Conservation (phyloP, 2,329 filamentous ascomycete species). For the Macrophomina pseudophaseolina region DNA sequence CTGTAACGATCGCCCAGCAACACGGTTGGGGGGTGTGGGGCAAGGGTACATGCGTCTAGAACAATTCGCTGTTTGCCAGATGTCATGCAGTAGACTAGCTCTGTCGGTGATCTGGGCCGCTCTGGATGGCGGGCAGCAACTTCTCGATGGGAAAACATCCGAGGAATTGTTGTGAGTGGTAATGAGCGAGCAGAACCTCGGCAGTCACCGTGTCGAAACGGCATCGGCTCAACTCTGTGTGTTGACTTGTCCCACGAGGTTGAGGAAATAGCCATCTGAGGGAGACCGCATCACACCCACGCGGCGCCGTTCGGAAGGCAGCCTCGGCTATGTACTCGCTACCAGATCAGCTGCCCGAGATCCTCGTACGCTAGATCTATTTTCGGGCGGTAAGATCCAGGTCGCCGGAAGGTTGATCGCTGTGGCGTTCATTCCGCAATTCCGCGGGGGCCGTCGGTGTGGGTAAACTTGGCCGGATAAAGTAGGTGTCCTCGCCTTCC, state of each 20-base stretch:
- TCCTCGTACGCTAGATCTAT: neutral
- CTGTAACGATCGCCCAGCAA: neutral
- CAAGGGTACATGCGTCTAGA: neutral
- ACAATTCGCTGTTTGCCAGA: neutral
- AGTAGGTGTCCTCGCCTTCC: neutral
- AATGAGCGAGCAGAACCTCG: neutral
- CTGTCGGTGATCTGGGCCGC: neutral
- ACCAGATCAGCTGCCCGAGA: neutral
- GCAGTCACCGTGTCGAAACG: neutral
- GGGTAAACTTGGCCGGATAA: neutral
- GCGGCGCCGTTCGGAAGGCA: slow-evolving; percentile 5
- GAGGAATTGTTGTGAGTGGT: neutral
- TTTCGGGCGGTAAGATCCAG: neutral
- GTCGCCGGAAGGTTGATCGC: neutral
- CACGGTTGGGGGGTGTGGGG: neutral
- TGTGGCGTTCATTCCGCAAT: neutral
- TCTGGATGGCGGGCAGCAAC: neutral
- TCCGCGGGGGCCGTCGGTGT: neutral
- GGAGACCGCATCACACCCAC: neutral
- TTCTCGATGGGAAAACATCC: neutral
- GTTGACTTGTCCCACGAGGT: neutral
- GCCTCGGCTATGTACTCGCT: neutral
- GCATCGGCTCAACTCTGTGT: too few species aligned
- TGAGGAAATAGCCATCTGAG: neutral
- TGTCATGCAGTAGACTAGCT: neutral